Evolutionary conservation across 2,329 filamentous ascomycete genomes (phyloP), one percentile per base, ranked within the genome.

Genomic region (Lachnellula arida): DNA sequence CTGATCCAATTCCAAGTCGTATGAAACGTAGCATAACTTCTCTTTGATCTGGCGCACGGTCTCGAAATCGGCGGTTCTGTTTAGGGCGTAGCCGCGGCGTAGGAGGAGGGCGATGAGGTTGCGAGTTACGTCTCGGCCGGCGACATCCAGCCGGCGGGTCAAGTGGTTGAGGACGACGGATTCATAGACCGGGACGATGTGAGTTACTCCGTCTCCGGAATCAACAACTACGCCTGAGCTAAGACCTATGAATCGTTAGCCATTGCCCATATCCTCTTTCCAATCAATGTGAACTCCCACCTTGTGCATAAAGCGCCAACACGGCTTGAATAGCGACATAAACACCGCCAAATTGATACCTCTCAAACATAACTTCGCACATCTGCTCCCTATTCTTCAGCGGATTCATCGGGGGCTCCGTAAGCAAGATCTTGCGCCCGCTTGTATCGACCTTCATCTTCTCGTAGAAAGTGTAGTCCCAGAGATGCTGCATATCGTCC

Each of bases 401-500:
- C 47, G 94, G 94, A 76, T 99, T 97, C 88, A 97, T 94, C 15
- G 94, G 94, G 37, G 94, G 93, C 76, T 99, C 94, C 47, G 93
- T 97, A 65, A 97, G 82, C 62, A 99, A 83, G 73, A 99, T 97
- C 82, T 99, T 99, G 75, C 92, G 91, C 64, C 91, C 93, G 22
- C 84, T 84, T 2, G 94, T 85, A 72, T 97, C 89, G 65, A 99
- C 80, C 74, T 91, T 85, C 84, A 99, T 89, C 84, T 97, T 97
- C 74, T 99, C 93, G 75, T 84, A 87, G 74, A 99, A 99, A 23
- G 94, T 99, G 74, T 95, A 97, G 77, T 99, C 93, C 94, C 94
- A 99, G 54, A 99, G 86, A 72, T 97, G 93, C 78, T 96, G 90
- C 94, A 99, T 99, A 74, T 99, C 94, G 67, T 99, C 94, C 94